These are phyloP conservation scores for Solanum habrochaites DNA, from an alignment of 257 asterid species.

Conservation along the genomic window DNA sequence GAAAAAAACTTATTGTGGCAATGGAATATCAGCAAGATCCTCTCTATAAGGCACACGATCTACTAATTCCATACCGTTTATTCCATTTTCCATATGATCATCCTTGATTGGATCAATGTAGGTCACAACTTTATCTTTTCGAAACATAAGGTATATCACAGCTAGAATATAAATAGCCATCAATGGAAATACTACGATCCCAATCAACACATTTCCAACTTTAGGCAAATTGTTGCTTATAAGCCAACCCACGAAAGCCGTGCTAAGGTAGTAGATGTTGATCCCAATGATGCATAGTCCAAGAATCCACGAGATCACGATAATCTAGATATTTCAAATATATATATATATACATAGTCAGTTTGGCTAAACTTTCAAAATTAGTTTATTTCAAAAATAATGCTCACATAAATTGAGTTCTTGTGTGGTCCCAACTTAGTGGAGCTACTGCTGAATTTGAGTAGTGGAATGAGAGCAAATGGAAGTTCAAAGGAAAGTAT, in stretches of 20 bases:
- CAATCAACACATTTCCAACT: conserved; percentile 59
- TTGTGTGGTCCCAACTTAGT: conserved; percentile 85
- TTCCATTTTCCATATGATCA: conserved; percentile 44
- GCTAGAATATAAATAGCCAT: conserved; percentile 60
- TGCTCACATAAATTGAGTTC: conserved; percentile 73
- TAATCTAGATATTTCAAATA: conserved; percentile 24
- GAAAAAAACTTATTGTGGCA: conserved; percentile 20
- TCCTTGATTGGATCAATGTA: conserved; percentile 35
- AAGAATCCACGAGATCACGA: conserved; percentile 64
- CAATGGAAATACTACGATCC: conserved; percentile 60
- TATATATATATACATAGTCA: too few species aligned
- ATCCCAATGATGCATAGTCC: conserved; percentile 83
- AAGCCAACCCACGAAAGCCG: conserved; percentile 64
- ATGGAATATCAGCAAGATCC: conserved; percentile 47
- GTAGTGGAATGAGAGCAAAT: conserved; percentile 68
- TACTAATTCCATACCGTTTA: neutral
- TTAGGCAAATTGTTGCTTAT: conserved; percentile 47
- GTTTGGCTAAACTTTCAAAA: neutral
- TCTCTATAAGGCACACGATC: conserved; percentile 40
- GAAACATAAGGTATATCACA: conserved; percentile 70
- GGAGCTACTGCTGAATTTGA: conserved; percentile 63
- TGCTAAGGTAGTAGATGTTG: conserved; percentile 66
- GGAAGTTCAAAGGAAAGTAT: conserved; percentile 90
- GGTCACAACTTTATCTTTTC: conserved; percentile 55
- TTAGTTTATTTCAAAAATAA: neutral